Evolutionary conservation across 228 moss, liverwort and hornwort species (phyloP).

Genomic region (Sphagnum fallax): DNA sequence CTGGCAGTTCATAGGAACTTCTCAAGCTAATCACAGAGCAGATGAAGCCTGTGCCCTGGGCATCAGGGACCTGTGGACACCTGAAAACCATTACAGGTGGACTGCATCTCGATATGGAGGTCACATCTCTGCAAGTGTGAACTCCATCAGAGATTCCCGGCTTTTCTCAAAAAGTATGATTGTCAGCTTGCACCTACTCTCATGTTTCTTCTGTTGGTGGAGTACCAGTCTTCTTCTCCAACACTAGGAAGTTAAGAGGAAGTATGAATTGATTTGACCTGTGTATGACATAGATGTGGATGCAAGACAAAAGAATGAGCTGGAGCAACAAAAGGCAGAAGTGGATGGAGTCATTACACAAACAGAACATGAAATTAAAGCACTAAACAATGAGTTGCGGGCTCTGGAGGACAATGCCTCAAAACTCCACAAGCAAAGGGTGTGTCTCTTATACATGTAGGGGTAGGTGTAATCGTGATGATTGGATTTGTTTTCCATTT

Average conservation of each 20-base stretch:
- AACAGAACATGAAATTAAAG: slow-evolving; percentile 26
- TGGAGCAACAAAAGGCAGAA: slow-evolving; percentile 37
- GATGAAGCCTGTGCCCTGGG: slow-evolving; percentile 61
- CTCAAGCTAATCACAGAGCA: slow-evolving; percentile 66
- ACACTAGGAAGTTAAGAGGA: background rate
- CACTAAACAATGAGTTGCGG: slow-evolving; percentile 27
- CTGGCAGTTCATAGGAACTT: slow-evolving; percentile 78
- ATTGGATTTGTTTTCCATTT: too few relatives aligned
- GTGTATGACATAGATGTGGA: slow-evolving; percentile 58
- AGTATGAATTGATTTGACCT: background rate
- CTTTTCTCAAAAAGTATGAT: slow-evolving; percentile 84
- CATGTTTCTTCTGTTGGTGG: background rate
- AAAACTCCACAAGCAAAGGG: slow-evolving; percentile 52
- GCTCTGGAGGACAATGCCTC: slow-evolving; percentile 46
- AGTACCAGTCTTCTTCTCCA: background rate
- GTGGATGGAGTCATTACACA: slow-evolving; percentile 25
- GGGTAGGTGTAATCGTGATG: too few relatives aligned
- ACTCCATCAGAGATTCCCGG: slow-evolving; percentile 39
- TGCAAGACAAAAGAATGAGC: slow-evolving; percentile 40
- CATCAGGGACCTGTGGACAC: slow-evolving; percentile 85
- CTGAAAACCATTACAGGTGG: slow-evolving; percentile 96
- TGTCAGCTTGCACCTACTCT: background rate
- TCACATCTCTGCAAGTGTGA: slow-evolving; percentile 62
- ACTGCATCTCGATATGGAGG: slow-evolving; percentile 74
- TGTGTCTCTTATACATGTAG: slow-evolving; percentile 14